Evolutionary conservation across 2,329 filamentous ascomycete species (phyloP), one percentile per base, ranked within the genome.

Genomic region (Metarhizium guizhouense): DNA sequence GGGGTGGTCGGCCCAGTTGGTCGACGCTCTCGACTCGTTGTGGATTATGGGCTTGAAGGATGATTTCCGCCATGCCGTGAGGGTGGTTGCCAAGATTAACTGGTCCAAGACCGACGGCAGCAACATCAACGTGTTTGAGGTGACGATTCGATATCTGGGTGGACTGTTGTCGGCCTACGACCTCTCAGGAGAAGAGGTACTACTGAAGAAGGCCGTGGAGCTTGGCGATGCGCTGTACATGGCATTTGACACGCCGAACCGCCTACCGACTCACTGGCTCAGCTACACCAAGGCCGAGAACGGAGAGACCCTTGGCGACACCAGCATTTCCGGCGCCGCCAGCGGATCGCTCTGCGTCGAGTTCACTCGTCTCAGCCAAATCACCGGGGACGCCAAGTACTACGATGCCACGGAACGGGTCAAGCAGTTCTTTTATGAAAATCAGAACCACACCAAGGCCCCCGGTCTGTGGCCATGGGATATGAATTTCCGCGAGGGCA

Each of bases 401-500:
- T 91, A 87, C 68, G 86, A 90, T 69, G 87, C 86, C 5, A 80
- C 89, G 54, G 85, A 87, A 59, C 79, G 85, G n/a, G 80, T 93
- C 58, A 90, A 87, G 60, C 76, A 84, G 62, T 80, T 83, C 57
- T 79, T 92, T 51, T 78, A 84, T 59, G 72, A 76, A 43, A 79
- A 80, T 60, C 88, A 92, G 70, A 80, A 83, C 61, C 70, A 76
- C 10, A 91, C 87, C 1, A 78, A 75, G 47, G 72, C 91, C 8
- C 87, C 87, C 2, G 88, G 88, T 2, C 74, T 92, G 69, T 91
- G 86, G 86, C 87, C 88, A 0, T 76, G 81, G 55, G 74, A 73
- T 55, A 70, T 91, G 53, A 83, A 90, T 68, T 84, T 64, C 76
- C 78, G 63, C 73, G 80, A 60, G 75, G 83, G 71, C 69, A 77